Percentiles rank a stretch among this genome's conserved stretches.
Conservation (phyloP, 2,329 filamentous ascomycete species). For the Fusarium coicis region DNA sequence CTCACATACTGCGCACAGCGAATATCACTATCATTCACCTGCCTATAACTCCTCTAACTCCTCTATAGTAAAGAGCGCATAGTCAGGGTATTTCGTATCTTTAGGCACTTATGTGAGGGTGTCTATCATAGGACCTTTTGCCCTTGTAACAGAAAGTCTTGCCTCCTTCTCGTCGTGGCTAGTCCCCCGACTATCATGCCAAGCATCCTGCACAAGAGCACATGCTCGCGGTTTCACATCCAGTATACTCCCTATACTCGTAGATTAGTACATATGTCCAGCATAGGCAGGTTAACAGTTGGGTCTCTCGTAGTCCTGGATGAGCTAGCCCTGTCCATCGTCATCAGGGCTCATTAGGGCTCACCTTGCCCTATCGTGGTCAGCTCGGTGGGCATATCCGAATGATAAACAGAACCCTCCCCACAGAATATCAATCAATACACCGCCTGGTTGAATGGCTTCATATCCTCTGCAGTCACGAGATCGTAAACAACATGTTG, state of each 20-base stretch:
- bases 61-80: background rate
- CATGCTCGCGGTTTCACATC: background rate
- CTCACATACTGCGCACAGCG: background rate
- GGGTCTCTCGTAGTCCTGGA: background rate
- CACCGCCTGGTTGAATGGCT: conserved; percentile 26
- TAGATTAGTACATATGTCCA: conserved; percentile 6
- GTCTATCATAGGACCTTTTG: conserved; percentile 20
- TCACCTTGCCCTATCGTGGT: conserved; percentile 16
- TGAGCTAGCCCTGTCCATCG: background rate
- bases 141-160: conserved; percentile 5
- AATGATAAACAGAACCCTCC: background rate
- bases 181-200: conserved; percentile 16
- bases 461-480: conserved; percentile 4
- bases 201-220: background rate
- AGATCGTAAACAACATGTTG: background rate
- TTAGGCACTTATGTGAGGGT: conserved; percentile 1
- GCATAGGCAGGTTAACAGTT: background rate
- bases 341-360: background rate
- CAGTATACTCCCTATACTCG: background rate
- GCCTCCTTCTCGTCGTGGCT: conserved; percentile 27
- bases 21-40: background rate
- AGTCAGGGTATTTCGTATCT: background rate
- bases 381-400: background rate
- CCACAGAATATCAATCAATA: conserved; percentile 12
- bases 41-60: background rate